These are phyloP conservation scores for Amanita phalloides DNA, from an alignment of 768 basidiomycete species.

Conservation along the genomic window DNA sequence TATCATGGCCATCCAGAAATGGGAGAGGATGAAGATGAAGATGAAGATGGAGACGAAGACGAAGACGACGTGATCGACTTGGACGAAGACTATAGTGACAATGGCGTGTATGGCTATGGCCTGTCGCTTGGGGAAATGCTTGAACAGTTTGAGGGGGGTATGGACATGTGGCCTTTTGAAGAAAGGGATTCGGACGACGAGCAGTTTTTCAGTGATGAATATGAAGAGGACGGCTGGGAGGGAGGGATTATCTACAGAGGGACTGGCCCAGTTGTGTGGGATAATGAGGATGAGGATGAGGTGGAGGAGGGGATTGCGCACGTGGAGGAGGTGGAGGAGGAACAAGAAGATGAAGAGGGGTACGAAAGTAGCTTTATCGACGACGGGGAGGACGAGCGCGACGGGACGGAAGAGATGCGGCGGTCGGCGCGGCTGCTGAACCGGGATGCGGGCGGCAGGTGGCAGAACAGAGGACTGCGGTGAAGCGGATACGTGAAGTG, in stretches of 20 bases:
- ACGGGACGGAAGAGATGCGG: neutral
- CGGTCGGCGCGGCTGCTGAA: neutral
- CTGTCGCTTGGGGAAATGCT: constrained; percentile 1
- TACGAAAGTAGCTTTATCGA: constrained; percentile 12
- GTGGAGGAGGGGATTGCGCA: constrained; percentile 4
- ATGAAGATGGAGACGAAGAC: constrained; percentile 13
- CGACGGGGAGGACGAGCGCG: constrained; percentile 7
- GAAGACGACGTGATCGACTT: neutral
- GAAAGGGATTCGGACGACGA: constrained; percentile 1
- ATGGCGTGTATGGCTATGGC: neutral
- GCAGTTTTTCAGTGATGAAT: neutral
- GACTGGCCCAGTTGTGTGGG: neutral
- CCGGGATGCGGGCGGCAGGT: no score
- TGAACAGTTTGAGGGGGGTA: neutral
- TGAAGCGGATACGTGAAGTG: neutral
- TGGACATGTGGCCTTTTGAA: neutral
- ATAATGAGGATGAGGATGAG: constrained; percentile 1
- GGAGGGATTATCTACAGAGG: constrained; percentile 9
- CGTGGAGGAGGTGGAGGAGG: constrained; percentile 5
- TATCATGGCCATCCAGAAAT: constrained; percentile 42
- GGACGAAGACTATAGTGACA: constrained; percentile 1
- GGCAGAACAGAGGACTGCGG: neutral
- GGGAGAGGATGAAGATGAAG: constrained; percentile 25
- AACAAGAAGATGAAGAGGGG: constrained; percentile 7
- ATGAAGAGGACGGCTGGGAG: neutral